phyloP scores from a whole-genome alignment of 2,329 filamentous ascomycete genomes.

The Talaromyces piceae region DNA sequence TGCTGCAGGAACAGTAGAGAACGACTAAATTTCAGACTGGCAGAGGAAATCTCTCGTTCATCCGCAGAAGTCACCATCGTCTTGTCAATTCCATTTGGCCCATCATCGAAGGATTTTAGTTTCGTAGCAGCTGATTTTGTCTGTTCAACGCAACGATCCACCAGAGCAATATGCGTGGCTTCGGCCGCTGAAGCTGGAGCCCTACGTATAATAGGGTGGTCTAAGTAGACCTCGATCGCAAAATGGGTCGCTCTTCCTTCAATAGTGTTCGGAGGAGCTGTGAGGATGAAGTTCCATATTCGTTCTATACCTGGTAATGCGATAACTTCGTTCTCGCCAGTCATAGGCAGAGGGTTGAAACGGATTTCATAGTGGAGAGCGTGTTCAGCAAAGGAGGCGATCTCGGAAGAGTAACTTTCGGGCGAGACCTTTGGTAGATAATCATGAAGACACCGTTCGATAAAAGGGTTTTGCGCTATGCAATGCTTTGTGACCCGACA shows the following conservation, averaged over 20 bases:
- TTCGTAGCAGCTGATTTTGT: constrained; percentile 56
- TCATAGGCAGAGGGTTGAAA: constrained; percentile 47
- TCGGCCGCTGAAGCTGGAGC: constrained; percentile 43
- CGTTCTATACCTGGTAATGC: constrained; percentile 54
- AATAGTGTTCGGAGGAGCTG: constrained; percentile 57
- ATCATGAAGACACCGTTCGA: constrained; percentile 38
- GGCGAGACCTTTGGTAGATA: constrained; percentile 35
- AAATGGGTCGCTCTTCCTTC: constrained; percentile 61
- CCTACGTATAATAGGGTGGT: constrained; percentile 37
- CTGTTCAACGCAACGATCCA: constrained; percentile 65
- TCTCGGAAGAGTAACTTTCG: constrained; percentile 29
- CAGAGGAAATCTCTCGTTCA: constrained; percentile 44
- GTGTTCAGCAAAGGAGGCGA: constrained; percentile 38
- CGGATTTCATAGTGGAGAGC: constrained; percentile 44
- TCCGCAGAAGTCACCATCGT: constrained; percentile 46
- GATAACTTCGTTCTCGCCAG: constrained; percentile 33
- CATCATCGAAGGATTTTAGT: constrained; percentile 45
- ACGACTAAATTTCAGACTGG: constrained; percentile 59
- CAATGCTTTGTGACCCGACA: constrained; percentile 28
- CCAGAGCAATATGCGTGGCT: constrained; percentile 60
- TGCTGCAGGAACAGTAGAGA: constrained; percentile 62
- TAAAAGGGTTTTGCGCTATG: constrained; percentile 29
- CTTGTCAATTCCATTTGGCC: constrained; percentile 43
- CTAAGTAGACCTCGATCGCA: constrained; percentile 68
- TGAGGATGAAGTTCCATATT: constrained; percentile 76